phyloP scores from a whole-genome alignment of 805 yeast species.

The Starmerella vitae region DNA sequence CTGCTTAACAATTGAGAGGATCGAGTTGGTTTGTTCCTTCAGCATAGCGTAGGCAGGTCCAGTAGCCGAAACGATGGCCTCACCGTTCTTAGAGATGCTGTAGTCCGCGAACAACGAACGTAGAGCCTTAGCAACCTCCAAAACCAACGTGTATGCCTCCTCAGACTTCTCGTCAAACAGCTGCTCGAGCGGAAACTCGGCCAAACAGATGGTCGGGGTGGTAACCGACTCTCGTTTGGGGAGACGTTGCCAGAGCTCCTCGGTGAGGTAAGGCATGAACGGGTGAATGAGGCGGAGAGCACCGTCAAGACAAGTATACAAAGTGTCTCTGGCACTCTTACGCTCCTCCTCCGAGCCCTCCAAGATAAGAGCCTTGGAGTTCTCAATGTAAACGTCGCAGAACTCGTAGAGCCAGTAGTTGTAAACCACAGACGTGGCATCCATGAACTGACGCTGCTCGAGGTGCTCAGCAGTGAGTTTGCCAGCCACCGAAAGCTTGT shows the following conservation, averaged over 20 bases:
- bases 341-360: constrained; percentile 81
- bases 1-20: constrained; percentile 83
- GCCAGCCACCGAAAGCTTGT: constrained; percentile 62
- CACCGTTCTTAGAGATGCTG: constrained; percentile 75
- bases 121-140: constrained; percentile 78
- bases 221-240: constrained; percentile 71
- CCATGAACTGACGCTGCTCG: constrained; percentile 79
- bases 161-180: constrained; percentile 54
- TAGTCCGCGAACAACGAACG: constrained; percentile 88
- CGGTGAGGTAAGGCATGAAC: constrained; percentile 94
- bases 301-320: constrained; percentile 83
- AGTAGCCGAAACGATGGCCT: constrained; percentile 64
- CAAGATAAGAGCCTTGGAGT: constrained; percentile 79
- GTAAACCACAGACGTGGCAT: constrained; percentile 74
- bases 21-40: constrained; percentile 63
- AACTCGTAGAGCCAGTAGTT: constrained; percentile 88
- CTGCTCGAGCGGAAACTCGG: constrained; percentile 58
- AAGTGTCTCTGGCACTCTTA: constrained; percentile 83
- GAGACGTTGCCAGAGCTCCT: constrained; percentile 97
- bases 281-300: constrained; percentile 91
- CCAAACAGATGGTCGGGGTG: constrained; percentile 53
- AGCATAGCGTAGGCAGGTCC: constrained; percentile 42
- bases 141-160: constrained; percentile 65
- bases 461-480: constrained; percentile 49
- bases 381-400: constrained; percentile 97